Base-by-base conservation (phyloP, 768 basidiomycete genomes). In the Suillus tomentosus region DNA sequence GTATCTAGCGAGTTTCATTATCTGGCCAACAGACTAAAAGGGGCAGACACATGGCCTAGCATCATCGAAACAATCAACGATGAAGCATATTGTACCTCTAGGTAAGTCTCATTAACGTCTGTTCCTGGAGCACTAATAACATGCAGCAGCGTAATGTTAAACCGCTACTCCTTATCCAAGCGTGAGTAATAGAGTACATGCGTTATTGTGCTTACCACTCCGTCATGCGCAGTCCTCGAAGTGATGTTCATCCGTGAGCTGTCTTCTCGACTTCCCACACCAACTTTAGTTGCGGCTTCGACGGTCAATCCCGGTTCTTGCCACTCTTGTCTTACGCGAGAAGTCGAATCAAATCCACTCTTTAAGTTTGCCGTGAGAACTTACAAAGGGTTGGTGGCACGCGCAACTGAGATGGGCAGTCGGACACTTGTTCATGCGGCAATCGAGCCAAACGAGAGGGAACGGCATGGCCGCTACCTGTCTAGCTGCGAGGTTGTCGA, bases 171-270 rank as follows among this genome's bases (percentile, higher is more conserved):
- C 14, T 50, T 75, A 24, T 68, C 73, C 22, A 74, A 76, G 37
- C 50, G 73, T 78, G 36, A 42, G 53, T 51, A 8, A 50, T 5
- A 42, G 22, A 24, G 51, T 34, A 6, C n/a, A n/a, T 36, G 54
- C 64, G 64, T 69, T 11, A 51, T 27, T 27, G 22, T 63, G 8
- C 39, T 43, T 24, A 43, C 45, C 5, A 37, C 36, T 11, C 36
- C 24, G 19, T 58, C 22, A n/a, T 62, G 39, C 22, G 47, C 48
- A 80, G 75, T 78, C 3, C 66, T 80, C n/a, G 67, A 70, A 58
- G 62, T 79, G 45, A 72, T 79, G 69, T 79, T 81, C 62, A 65
- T 71, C 9, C 74, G 74, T 27, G 77, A 79, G 56, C 71, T 81
- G 9, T 71, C 70, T 6, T 72, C 71, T 13, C 79, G 73, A 40